phyloP scores from a whole-genome alignment of 495 filamentous ascomycete genomes.

The Aspergillus funiculosus region DNA sequence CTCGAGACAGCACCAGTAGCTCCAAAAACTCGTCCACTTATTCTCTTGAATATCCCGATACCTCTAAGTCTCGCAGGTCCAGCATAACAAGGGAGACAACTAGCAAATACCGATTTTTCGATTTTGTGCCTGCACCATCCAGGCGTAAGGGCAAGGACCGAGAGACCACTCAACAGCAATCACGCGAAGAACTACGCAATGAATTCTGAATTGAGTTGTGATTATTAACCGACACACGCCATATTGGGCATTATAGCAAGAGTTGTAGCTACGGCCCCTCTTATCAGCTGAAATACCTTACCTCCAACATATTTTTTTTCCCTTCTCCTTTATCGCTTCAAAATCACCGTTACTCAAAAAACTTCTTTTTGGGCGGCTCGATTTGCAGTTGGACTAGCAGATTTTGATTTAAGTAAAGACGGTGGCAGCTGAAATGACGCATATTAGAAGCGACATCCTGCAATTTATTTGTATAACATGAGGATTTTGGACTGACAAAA shows the following conservation, averaged over 20 bases:
- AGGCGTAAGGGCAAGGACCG: conserved; percentile 43
- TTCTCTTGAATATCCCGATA: conserved; percentile 41
- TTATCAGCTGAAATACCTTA: too few relatives aligned
- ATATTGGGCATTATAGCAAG: too few relatives aligned
- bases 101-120: conserved; percentile 46
- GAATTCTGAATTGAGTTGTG: too few relatives aligned
- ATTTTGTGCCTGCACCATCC: conserved; percentile 41
- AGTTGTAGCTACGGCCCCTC: too few relatives aligned
- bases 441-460: conserved; percentile 4
- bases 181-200: conserved; percentile 36
- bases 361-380: too few relatives aligned
- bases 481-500: conserved; percentile 9
- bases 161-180: conserved; percentile 36
- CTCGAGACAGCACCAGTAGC: conserved; percentile 42
- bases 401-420: not conserved
- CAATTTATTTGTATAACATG: conserved; percentile 22
- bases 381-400: not conserved
- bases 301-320: too few relatives aligned
- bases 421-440: conserved; percentile 1
- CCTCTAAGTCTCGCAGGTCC: conserved; percentile 36
- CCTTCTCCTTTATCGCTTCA: too few relatives aligned
- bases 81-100: conserved; percentile 43
- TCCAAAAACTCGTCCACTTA: conserved; percentile 46
- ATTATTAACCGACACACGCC: too few relatives aligned
- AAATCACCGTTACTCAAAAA: too few relatives aligned